Evolutionary conservation across 106 monocot genomes (phyloP), one percentile per base, ranked within the genome.

Genomic region (Dendrobium nobile): DNA sequence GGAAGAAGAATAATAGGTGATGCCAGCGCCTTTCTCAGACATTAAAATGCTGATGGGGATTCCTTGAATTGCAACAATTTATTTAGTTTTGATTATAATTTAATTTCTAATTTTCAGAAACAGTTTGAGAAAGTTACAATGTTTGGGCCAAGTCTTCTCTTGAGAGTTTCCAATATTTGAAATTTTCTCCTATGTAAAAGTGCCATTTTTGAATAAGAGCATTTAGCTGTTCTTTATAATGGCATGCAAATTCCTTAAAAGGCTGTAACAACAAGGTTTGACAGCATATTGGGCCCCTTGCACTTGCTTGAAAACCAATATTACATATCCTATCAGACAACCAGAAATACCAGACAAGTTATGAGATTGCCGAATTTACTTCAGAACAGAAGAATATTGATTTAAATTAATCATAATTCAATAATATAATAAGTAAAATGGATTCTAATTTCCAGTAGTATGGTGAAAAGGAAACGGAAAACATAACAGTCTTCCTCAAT

Each of bases 51-150:
- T 27, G 70, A 82, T 61, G 73, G 75, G 59, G 73, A 83, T 75
- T 80, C 18, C 18, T 41, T 24, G 27, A 74, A 73, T 72, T 45
- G 13, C 27, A 6, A 56, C 24, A 74, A 75, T 17, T 40, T 74
- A 24, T 27, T 92, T 31, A 77, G 51, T 54, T 85, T 90, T 75
- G 87, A 93, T 67, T 91, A 93, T 75, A 61, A 37, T 56, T n/a
- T 88, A 13, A 72, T 96, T 26, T 93, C 93, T 11, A 93, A 93
- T 85, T 89, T 96, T 54, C 92, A 96, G 84, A 92, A 80, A 78
- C 90, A 96, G 76, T 96, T 96, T 73, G 93, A 96, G 78, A 93
- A 80, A 59, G 89, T 82, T 56, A 93, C 93, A 28, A 28, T 28
- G 28, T 28, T 28, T 28, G 28, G 28, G 28, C 0, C 28, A 28